Conservation (phyloP, 192 early-diverging fungal genomes). For the Entomortierella lignicola region DNA sequence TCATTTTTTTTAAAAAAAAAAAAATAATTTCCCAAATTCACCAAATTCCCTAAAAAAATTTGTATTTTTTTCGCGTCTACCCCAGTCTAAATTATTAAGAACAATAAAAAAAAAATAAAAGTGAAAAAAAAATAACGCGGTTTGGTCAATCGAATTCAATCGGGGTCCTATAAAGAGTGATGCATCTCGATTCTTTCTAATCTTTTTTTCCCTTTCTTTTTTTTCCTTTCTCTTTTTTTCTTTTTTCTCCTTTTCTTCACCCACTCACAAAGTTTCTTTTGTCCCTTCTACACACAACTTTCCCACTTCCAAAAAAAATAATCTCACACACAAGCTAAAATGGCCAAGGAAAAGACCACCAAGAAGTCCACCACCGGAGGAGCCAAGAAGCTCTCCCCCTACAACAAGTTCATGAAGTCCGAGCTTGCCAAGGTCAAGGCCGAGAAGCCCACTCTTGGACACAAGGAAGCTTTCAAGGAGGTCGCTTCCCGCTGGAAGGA, state of each 20-base stretch:
- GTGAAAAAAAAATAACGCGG: not conserved
- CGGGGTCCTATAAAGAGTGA: constrained; percentile 1
- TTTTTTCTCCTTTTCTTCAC: constrained; percentile 12
- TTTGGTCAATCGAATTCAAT: not conserved
- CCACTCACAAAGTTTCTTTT: not conserved
- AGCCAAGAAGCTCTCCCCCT: constrained; percentile 63
- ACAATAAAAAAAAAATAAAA: constrained; percentile 9
- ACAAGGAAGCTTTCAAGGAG: constrained; percentile 77
- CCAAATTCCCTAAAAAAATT: not conserved
- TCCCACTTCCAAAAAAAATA: not conserved
- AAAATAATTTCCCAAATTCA: constrained; percentile 2
- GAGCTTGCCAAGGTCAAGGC: constrained; percentile 76
- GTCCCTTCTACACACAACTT: not conserved
- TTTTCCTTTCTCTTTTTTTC: constrained; percentile 15
- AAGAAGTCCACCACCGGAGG: constrained; percentile 53
- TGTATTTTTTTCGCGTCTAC: not conserved
- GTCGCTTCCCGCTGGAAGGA: constrained; percentile 72
- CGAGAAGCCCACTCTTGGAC: constrained; percentile 65
- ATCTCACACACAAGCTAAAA: constrained; percentile 37
- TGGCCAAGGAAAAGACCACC: constrained; percentile 64
- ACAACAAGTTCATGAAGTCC: constrained; percentile 80
- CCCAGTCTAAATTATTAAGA: too few species aligned
- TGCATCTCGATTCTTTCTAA: constrained; percentile 30
- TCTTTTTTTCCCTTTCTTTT: constrained; percentile 24
- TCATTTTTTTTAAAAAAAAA: constrained; percentile 1